Percentiles rank a stretch among this genome's conserved stretches.
phyloP scores from a whole-genome alignment of 2,329 filamentous ascomycete genomes.

The Cercospora zeae-maydis region DNA sequence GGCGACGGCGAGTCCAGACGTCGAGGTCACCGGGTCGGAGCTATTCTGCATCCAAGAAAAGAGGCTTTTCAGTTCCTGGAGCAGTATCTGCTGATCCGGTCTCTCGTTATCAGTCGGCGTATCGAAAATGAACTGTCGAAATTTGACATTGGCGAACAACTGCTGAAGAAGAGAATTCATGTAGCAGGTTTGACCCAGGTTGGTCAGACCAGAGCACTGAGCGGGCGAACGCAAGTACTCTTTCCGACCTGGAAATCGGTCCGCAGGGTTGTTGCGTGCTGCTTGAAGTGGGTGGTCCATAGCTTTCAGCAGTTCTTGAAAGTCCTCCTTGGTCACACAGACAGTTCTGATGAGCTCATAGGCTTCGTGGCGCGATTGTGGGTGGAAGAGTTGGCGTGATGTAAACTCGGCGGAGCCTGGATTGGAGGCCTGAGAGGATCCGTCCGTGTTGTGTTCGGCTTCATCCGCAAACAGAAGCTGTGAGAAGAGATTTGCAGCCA shows the following conservation, averaged over 20 bases:
- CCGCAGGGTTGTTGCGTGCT: conserved; percentile 3
- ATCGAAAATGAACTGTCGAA: conserved; percentile 76
- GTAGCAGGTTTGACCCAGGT: conserved; percentile 95
- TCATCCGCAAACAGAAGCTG: conserved; percentile 29
- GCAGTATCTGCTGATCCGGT: conserved; percentile 60
- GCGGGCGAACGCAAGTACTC: conserved; percentile 41
- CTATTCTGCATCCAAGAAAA: conserved; percentile 86
- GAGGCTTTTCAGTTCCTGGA: conserved; percentile 73
- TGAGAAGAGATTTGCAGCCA: conserved; percentile 27
- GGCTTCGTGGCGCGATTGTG: conserved; percentile 21
- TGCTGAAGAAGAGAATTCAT: conserved; percentile 92
- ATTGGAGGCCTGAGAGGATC: not conserved
- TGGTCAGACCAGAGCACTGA: conserved; percentile 62
- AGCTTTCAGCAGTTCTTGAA: conserved; percentile 15
- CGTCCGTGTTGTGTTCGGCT: not conserved
- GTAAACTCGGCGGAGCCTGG: not conserved
- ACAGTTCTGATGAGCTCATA: conserved; percentile 27
- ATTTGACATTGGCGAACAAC: conserved; percentile 89
- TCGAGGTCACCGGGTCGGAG: conserved; percentile 68
- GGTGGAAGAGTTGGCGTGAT: conserved; percentile 9
- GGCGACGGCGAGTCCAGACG: conserved; percentile 65
- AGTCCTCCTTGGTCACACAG: conserved; percentile 21
- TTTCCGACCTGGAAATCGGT: conserved; percentile 34
- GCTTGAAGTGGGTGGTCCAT: conserved; percentile 15
- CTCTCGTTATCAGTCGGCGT: conserved; percentile 44